Conservation (phyloP, 345 rosid genomes). For the Hypericum perforatum region DNA sequence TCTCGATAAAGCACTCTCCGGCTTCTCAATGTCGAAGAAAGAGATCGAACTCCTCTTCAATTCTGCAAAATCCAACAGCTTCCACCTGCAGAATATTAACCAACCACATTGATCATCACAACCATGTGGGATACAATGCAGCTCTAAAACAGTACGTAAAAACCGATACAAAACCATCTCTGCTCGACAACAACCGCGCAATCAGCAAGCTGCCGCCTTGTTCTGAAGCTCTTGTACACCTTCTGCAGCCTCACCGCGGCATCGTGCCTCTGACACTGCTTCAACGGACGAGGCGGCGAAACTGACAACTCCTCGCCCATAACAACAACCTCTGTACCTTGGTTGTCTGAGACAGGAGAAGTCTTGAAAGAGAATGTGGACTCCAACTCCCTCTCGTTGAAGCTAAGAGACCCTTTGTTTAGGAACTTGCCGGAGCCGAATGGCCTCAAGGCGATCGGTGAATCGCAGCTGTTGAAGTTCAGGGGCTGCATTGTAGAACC, state of each 20-base stretch:
- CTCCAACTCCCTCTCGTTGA: too few species aligned
- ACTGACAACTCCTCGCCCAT: too few species aligned
- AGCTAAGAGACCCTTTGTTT: too few species aligned
- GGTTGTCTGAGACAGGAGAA: too few species aligned
- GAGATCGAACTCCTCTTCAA: conserved; percentile 87
- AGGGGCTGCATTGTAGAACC: too few species aligned
- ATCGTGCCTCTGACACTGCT: conserved; percentile 18
- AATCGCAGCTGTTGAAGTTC: too few species aligned
- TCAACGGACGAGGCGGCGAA: too few species aligned
- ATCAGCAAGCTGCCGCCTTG: conserved; percentile 83
- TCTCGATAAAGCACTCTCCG: conserved; percentile 74
- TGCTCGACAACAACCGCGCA: conserved; percentile 91
- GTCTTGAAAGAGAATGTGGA: too few species aligned
- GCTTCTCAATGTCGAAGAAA: conserved; percentile 70
- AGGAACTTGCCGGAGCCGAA: too few species aligned
- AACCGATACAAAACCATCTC: conserved; percentile 51
- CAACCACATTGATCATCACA: conserved; percentile 4
- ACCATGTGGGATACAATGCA: background rate
- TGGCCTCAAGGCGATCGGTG: too few species aligned
- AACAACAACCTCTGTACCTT: too few species aligned
- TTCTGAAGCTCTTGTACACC: conserved; percentile 86
- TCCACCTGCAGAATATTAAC: conserved; percentile 55
- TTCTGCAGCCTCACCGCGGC: conserved; percentile 84
- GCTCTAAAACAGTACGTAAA: background rate
- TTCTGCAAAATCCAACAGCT: conserved; percentile 80